A percentile compares a stretch with the other conserved stretches of the same genome.
Evolutionary conservation across 768 basidiomycete genomes (phyloP).

Genomic region (Pisolithus albus): DNA sequence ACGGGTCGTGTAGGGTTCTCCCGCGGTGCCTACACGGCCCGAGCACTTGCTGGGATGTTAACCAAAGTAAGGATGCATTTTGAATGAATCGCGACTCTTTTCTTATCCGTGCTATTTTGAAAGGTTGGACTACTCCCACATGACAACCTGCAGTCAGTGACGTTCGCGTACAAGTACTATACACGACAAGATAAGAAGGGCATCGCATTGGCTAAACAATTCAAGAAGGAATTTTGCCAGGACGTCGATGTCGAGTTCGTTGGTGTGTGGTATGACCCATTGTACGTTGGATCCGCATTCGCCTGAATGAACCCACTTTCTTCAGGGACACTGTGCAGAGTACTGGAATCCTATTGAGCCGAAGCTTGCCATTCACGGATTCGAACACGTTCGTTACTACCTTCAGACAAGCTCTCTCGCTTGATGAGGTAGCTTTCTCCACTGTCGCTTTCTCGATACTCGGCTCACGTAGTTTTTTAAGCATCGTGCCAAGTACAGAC

Average conservation of each 20-base stretch:
- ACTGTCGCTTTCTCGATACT: neutral
- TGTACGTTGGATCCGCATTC: neutral
- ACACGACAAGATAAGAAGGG: constrained; percentile 42
- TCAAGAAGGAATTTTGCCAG: constrained; percentile 66
- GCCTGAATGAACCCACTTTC: neutral
- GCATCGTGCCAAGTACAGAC: constrained; percentile 61
- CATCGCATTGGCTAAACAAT: constrained; percentile 48
- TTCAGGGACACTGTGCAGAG: constrained; percentile 74
- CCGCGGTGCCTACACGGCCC: constrained; percentile 57
- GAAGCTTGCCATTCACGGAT: constrained; percentile 60
- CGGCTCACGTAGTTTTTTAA: constrained; percentile 22
- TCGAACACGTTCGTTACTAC: constrained; percentile 57
- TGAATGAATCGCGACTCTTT: neutral
- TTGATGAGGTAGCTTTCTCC: constrained; percentile 56
- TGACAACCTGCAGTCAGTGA: constrained; percentile 62
- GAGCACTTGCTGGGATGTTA: constrained; percentile 71
- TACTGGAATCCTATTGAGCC: constrained; percentile 57
- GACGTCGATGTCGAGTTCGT: constrained; percentile 70
- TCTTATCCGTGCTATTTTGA: neutral
- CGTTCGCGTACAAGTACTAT: constrained; percentile 73
- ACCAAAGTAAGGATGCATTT: constrained; percentile 44
- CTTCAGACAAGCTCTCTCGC: constrained; percentile 71
- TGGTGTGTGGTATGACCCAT: constrained; percentile 58
- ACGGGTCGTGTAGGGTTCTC: constrained; percentile 54
- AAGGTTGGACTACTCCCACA: constrained; percentile 67